These are phyloP conservation scores for Paecilomyces dactylethromorphus DNA, from an alignment of 2,329 filamentous ascomycete species.

Conservation along the genomic window DNA sequence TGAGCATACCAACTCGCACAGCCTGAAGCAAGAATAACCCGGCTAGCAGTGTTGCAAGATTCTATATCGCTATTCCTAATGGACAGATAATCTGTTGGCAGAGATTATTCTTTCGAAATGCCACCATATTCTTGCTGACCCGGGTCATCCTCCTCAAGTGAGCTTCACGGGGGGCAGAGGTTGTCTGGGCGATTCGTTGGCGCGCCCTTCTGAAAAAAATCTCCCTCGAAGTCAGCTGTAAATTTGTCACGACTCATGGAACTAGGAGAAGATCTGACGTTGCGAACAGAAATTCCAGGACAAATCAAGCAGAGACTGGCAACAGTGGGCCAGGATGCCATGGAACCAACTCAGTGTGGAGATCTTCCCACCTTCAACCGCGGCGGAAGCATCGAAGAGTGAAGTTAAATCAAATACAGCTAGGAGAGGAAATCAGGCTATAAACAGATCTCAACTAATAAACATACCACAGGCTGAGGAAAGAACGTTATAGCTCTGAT, in stretches of 20 bases:
- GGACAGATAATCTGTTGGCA: slow-evolving; percentile 20
- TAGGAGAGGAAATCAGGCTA: too few species aligned
- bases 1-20: slow-evolving; percentile 47
- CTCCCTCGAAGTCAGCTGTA: slow-evolving; percentile 40
- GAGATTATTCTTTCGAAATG: slow-evolving; percentile 41
- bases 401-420: too few species aligned
- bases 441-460: too few species aligned
- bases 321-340: slow-evolving; percentile 18
- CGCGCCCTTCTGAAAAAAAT: slow-evolving; percentile 38
- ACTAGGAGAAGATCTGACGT: slow-evolving; percentile 42
- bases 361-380: slow-evolving; percentile 32
- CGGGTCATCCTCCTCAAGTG: slow-evolving; percentile 44
- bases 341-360: slow-evolving; percentile 9
- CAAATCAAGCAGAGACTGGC: slow-evolving; percentile 34
- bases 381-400: slow-evolving; percentile 37
- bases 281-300: slow-evolving; percentile 29
- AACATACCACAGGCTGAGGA: too few species aligned
- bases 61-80: slow-evolving; percentile 35
- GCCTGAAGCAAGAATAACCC: slow-evolving; percentile 41
- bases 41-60: slow-evolving; percentile 39
- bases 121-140: slow-evolving; percentile 41
- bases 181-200: slow-evolving; percentile 42
- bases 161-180: slow-evolving; percentile 45
- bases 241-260: slow-evolving; percentile 38
- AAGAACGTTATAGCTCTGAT: too few species aligned